Conservation (phyloP, 257 asterid species). For the Solanum neorickii region DNA sequence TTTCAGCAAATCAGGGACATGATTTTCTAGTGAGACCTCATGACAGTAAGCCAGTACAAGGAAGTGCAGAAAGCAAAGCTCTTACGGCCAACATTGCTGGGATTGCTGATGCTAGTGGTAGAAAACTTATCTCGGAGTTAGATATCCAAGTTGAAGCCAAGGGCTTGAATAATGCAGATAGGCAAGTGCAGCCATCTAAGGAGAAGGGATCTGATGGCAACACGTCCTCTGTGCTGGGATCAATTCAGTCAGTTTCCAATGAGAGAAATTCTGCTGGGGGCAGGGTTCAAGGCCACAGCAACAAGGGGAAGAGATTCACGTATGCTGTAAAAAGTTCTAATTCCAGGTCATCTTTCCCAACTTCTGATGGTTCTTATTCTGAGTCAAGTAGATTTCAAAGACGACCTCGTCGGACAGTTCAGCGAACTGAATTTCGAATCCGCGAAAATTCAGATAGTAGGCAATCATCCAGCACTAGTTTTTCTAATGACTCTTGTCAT, state of each 20-base stretch:
- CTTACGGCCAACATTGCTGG: conserved; percentile 12
- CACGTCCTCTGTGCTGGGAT: conserved; percentile 17
- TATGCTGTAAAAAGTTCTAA: conserved; percentile 61
- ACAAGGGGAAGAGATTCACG: conserved; percentile 53
- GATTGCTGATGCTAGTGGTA: conserved; percentile 23
- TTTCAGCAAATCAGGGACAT: conserved; percentile 26
- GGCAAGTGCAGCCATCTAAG: conserved; percentile 19
- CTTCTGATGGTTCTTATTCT: conserved; percentile 24
- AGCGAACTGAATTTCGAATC: conserved; percentile 63
- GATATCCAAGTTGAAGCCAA: conserved; percentile 30
- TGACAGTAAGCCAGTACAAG: conserved; percentile 17
- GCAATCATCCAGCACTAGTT: conserved; percentile 20
- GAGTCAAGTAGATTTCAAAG: conserved; percentile 60
- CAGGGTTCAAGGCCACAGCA: conserved; percentile 46
- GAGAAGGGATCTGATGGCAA: conserved; percentile 36
- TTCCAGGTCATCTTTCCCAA: conserved; percentile 27
- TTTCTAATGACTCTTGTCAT: conserved; percentile 18
- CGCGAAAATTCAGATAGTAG: conserved; percentile 66
- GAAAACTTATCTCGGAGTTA: conserved; percentile 15
- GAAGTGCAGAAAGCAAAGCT: conserved; percentile 9
- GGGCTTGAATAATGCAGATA: conserved; percentile 20
- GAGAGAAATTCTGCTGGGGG: conserved; percentile 32
- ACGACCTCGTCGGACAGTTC: conserved; percentile 62
- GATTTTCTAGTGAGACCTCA: conserved; percentile 24
- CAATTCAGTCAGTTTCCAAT: conserved; percentile 23